Evolutionary conservation across 352 stramenopile genomes (phyloP).

Genomic region (Paralagenidium karlingii): DNA sequence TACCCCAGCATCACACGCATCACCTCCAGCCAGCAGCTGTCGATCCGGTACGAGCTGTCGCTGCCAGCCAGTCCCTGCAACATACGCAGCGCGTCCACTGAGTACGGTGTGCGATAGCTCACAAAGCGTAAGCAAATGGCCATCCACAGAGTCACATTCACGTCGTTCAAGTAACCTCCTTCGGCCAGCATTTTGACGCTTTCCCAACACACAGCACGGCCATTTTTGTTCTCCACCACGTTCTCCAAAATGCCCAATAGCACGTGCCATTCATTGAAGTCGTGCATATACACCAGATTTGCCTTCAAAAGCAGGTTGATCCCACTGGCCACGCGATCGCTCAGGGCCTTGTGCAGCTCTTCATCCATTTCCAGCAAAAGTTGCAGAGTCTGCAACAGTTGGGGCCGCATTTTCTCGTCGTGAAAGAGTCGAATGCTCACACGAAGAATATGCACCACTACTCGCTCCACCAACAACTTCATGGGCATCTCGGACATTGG

Average conservation of each 20-base stretch:
- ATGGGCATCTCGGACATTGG: constrained; percentile 62
- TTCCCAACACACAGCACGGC: constrained; percentile 57
- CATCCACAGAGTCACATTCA: constrained; percentile 77
- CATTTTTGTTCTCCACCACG: constrained; percentile 70
- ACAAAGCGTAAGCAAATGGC: constrained; percentile 66
- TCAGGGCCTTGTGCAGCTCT: constrained; percentile 70
- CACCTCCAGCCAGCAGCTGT: constrained; percentile 65
- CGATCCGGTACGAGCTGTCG: constrained; percentile 61
- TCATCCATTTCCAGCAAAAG: constrained; percentile 66
- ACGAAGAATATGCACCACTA: constrained; percentile 76
- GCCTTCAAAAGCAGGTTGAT: constrained; percentile 80
- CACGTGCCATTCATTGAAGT: constrained; percentile 70
- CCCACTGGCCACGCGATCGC: constrained; percentile 59
- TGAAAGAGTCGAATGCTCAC: constrained; percentile 81
- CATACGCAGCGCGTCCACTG: constrained; percentile 59
- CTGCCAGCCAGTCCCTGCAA: constrained; percentile 63
- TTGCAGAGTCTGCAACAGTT: constrained; percentile 70
- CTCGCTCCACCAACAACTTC: constrained; percentile 63
- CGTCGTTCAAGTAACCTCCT: constrained; percentile 52
- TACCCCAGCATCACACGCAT: constrained; percentile 82
- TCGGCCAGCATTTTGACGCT: constrained; percentile 60
- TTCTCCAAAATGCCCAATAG: constrained; percentile 61
- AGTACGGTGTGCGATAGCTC: constrained; percentile 61
- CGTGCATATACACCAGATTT: constrained; percentile 82
- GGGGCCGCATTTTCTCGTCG: constrained; percentile 63